Percentiles rank a stretch among this genome's conserved stretches.
phyloP scores from a whole-genome alignment of 1,284 basidiomycete genomes.

The Apiotrichum domesticum region DNA sequence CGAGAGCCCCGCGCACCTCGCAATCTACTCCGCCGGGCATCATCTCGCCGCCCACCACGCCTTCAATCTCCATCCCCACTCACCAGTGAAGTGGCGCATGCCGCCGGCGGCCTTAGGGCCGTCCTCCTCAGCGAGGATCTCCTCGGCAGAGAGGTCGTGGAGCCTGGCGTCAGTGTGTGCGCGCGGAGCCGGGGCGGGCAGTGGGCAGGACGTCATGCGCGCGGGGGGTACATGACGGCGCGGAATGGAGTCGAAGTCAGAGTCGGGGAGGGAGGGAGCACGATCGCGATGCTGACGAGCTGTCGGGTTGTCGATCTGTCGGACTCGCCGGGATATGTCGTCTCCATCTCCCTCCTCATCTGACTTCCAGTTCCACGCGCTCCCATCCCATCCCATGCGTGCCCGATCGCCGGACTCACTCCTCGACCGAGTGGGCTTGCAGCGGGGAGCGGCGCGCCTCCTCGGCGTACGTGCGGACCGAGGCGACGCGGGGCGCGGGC shows the following conservation, averaged over 20 bases:
- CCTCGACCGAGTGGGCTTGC: constrained; percentile 44
- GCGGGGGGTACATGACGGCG: no score
- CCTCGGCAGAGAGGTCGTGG: constrained; percentile 66
- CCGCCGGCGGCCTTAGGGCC: constrained; percentile 59
- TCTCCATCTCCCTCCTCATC: constrained; percentile 11
- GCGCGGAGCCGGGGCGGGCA: no score
- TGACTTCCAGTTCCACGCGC: neutral
- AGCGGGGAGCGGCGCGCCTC: constrained; percentile 22
- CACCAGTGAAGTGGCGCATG: constrained; percentile 86
- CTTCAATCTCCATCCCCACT: constrained; percentile 22
- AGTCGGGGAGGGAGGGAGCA: no score
- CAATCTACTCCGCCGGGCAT: no score
- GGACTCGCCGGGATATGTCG: no score
- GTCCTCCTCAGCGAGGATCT: constrained; percentile 70
- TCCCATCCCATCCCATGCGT: no score
- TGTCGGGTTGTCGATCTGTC: no score
- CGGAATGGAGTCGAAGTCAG: no score
- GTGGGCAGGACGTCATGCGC: no score
- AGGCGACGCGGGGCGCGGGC: constrained; percentile 15
- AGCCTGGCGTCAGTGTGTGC: constrained; percentile 44
- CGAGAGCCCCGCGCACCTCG: no score
- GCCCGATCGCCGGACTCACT: constrained; percentile 29
- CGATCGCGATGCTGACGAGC: no score
- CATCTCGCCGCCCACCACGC: neutral
- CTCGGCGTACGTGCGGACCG: constrained; percentile 5